A percentile compares a stretch with the other conserved stretches of the same genome.
Conservation (phyloP, 352 stramenopile genomes). For the Phytophthora hibernalis region DNA sequence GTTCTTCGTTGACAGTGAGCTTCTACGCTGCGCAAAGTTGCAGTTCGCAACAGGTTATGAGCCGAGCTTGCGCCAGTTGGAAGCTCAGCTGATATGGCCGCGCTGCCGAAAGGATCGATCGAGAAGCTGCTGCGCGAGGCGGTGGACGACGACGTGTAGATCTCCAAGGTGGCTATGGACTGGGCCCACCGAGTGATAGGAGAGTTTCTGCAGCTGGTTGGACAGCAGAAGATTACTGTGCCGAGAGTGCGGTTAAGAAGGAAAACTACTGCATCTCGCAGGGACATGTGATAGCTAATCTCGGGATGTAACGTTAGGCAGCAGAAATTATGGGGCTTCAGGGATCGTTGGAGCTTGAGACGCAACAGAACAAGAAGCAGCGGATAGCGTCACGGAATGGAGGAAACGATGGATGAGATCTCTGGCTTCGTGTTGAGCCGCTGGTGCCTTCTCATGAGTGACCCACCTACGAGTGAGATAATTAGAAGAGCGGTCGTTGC, state of each 20-base stretch:
- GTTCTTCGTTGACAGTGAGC: too few relatives aligned
- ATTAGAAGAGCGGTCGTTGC: too few relatives aligned
- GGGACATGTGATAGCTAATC: constrained; percentile 58
- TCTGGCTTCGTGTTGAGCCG: too few relatives aligned
- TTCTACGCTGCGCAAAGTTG: too few relatives aligned
- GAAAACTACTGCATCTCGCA: constrained; percentile 75
- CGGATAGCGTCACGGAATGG: too few relatives aligned
- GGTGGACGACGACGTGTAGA: constrained; percentile 52
- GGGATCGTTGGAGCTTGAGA: constrained; percentile 31
- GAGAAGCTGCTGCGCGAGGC: constrained; percentile 62
- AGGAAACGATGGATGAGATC: too few relatives aligned
- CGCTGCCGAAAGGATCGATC: constrained; percentile 22
- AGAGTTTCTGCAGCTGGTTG: constrained; percentile 66
- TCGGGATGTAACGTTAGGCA: constrained; percentile 47
- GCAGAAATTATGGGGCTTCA: constrained; percentile 43
- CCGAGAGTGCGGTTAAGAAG: constrained; percentile 54
- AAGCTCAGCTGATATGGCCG: too few relatives aligned
- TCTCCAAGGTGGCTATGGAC: constrained; percentile 74
- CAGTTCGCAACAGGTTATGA: too few relatives aligned
- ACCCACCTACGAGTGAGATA: too few relatives aligned
- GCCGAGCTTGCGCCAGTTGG: too few relatives aligned
- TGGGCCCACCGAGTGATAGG: constrained; percentile 75
- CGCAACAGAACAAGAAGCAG: too few relatives aligned
- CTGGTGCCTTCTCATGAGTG: too few relatives aligned
- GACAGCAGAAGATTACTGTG: constrained; percentile 58